These are phyloP conservation scores for Nannizziopsis arthrosporioides DNA, from an alignment of 2,329 filamentous ascomycete genomes.

Conservation along the genomic window DNA sequence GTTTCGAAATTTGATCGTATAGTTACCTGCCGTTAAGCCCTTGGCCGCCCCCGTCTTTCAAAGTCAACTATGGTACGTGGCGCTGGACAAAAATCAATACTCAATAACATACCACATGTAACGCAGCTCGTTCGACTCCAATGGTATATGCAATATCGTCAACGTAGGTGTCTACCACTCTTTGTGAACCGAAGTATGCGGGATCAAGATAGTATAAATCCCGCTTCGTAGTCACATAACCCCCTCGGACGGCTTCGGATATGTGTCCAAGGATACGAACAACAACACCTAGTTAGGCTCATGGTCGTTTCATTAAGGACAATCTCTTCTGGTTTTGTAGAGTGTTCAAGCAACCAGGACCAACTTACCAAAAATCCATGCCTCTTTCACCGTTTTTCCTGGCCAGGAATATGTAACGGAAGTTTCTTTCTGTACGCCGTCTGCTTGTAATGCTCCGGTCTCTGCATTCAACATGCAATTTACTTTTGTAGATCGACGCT, in stretches of 20 bases:
- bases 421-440: conserved; percentile 3
- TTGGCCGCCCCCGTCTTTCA: conserved; percentile 35
- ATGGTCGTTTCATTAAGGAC: not conserved
- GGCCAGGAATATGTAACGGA: conserved; percentile 41
- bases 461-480: conserved; percentile 22
- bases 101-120: conserved; percentile 42
- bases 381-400: conserved; percentile 44
- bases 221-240: conserved; percentile 47
- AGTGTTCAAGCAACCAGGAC: not conserved
- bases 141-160: conserved; percentile 53
- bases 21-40: conserved; percentile 32
- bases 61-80: not conserved
- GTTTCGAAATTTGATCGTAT: conserved; percentile 19
- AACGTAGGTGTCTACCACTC: conserved; percentile 46
- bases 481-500: conserved; percentile 18
- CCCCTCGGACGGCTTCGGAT: conserved; percentile 39
- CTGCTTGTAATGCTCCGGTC: conserved; percentile 22
- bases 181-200: conserved; percentile 46
- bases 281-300: conserved; percentile 37
- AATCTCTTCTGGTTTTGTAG: not conserved
- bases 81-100: not conserved
- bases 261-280: conserved; percentile 47
- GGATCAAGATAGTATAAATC: conserved; percentile 55
- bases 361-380: conserved; percentile 45
- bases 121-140: conserved; percentile 40